These are phyloP conservation scores for Daldinia sp. DNA, from an alignment of 2,329 filamentous ascomycete genomes.

Conservation along the genomic window DNA sequence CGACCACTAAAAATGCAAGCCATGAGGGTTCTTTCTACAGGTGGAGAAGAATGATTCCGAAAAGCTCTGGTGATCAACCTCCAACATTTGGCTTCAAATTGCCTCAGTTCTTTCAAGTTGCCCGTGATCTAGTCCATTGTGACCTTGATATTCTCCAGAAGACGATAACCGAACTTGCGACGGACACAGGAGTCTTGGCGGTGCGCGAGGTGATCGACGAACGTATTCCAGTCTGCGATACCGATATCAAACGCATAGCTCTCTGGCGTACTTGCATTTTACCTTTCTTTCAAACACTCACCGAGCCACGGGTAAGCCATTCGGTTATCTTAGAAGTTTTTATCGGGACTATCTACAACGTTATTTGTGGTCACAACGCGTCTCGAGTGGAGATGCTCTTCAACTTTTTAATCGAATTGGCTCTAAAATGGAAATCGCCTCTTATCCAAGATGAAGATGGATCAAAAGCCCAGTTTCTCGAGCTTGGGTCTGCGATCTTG, in stretches of 20 bases:
- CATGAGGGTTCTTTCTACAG: background rate
- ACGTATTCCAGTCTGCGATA: background rate
- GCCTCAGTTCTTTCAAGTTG: background rate
- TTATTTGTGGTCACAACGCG: background rate
- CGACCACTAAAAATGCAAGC: background rate
- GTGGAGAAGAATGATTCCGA: background rate
- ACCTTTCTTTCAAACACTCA: constrained; percentile 2
- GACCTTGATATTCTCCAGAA: constrained; percentile 2
- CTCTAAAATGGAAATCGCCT: background rate
- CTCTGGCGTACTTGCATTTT: constrained; percentile 6
- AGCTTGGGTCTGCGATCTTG: background rate
- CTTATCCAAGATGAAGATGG: background rate
- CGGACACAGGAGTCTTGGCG: background rate
- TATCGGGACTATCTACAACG: background rate
- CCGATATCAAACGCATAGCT: background rate
- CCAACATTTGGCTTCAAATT: background rate
- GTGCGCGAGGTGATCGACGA: constrained; percentile 5
- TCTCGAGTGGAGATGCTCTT: background rate
- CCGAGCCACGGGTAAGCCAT: background rate
- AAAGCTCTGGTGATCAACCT: background rate
- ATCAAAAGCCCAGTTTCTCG: background rate
- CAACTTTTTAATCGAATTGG: background rate
- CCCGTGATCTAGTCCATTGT: background rate
- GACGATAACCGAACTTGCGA: background rate
- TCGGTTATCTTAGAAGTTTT: background rate